Evolutionary conservation across 805 yeast species (phyloP).

Genomic region (Saccharomycopsis lassenensis): DNA sequence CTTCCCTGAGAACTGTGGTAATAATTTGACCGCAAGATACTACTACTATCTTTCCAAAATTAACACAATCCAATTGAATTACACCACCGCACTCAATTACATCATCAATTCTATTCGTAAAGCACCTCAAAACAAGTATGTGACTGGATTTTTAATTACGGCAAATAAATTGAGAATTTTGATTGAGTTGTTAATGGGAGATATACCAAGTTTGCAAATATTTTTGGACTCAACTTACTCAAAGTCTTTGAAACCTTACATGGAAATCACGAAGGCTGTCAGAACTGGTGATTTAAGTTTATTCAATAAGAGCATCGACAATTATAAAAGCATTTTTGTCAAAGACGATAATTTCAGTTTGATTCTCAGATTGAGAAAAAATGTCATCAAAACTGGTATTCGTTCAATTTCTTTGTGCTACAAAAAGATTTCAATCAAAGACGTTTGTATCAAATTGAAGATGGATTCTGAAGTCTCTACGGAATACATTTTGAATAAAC

Average conservation of each 20-base stretch:
- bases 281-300: constrained; percentile 79
- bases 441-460: constrained; percentile 84
- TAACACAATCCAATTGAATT: constrained; percentile 84
- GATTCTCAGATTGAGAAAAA: constrained; percentile 84
- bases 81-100: constrained; percentile 80
- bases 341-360: constrained; percentile 75
- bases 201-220: constrained; percentile 79
- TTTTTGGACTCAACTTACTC: constrained; percentile 58
- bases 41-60: constrained; percentile 86
- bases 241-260: constrained; percentile 64
- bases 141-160: constrained; percentile 79
- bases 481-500: constrained; percentile 93
- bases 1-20: constrained; percentile 77
- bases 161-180: constrained; percentile 82
- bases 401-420: constrained; percentile 86
- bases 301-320: constrained; percentile 59
- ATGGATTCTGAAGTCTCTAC: constrained; percentile 92
- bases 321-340: constrained; percentile 50
- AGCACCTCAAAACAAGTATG: constrained; percentile 81
- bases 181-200: constrained; percentile 92
- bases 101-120: constrained; percentile 93
- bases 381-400: constrained; percentile 96
- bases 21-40: constrained; percentile 85
- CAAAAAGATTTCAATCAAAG: constrained; percentile 82
- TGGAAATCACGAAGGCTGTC: constrained; percentile 83